phyloP scores from a whole-genome alignment of 805 yeast species.

The Torulaspora gathmanii region DNA sequence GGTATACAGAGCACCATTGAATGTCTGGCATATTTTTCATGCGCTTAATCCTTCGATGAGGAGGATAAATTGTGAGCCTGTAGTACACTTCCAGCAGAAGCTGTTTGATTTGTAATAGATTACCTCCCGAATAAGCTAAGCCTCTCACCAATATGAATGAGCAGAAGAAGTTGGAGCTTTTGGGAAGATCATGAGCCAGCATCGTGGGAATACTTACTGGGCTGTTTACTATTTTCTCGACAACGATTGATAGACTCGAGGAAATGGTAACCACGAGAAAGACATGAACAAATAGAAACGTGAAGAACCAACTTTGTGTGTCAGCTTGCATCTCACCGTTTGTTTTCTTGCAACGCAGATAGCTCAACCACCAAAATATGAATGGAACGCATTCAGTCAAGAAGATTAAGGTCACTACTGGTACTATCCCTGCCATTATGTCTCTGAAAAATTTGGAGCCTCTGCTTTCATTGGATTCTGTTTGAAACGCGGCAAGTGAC shows the following conservation, averaged over 20 bases:
- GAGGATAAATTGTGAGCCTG: slow-evolving; percentile 48
- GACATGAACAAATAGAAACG: slow-evolving; percentile 74
- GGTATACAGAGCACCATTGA: slow-evolving; percentile 75
- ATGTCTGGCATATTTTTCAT: slow-evolving; percentile 43
- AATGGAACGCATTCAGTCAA: slow-evolving; percentile 60
- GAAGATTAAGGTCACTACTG: slow-evolving; percentile 59
- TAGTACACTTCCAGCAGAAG: slow-evolving; percentile 41
- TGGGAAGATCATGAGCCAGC: slow-evolving; percentile 75
- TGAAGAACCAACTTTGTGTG: slow-evolving; percentile 71
- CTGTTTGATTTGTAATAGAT: slow-evolving; percentile 55
- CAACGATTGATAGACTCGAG: slow-evolving; percentile 63
- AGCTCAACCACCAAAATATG: slow-evolving; percentile 51
- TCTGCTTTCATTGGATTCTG: slow-evolving; percentile 45
- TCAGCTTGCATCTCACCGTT: slow-evolving; percentile 63
- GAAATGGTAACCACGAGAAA: slow-evolving; percentile 82
- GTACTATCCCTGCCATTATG: slow-evolving; percentile 57
- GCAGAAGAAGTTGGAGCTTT: slow-evolving; percentile 80
- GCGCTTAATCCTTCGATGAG: slow-evolving; percentile 51
- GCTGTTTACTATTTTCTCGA: slow-evolving; percentile 56
- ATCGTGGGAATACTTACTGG: slow-evolving; percentile 70
- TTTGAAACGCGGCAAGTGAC: slow-evolving; percentile 53
- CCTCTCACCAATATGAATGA: slow-evolving; percentile 74
- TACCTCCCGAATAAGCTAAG: slow-evolving; percentile 67
- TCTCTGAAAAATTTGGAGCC: slow-evolving; percentile 49
- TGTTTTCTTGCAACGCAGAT: slow-evolving; percentile 54